Evolutionary conservation across 2,329 filamentous ascomycete genomes (phyloP).

Genomic region (Paraconiothyrium sp.): DNA sequence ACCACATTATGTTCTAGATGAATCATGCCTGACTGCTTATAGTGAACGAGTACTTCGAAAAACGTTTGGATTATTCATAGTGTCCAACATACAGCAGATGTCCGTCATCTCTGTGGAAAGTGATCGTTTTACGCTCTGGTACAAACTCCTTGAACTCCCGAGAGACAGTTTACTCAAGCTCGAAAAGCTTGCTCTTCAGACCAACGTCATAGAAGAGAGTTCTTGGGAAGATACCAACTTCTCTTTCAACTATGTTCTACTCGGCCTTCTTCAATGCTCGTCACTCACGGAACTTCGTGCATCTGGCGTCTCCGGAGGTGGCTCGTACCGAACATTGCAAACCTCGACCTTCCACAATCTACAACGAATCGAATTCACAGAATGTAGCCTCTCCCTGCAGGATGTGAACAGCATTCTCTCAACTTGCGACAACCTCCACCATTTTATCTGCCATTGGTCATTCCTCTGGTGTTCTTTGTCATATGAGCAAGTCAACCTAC

Average conservation of each 20-base stretch:
- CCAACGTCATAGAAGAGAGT: constrained; percentile 17
- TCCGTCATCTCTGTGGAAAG: constrained; percentile 36
- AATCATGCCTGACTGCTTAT: background rate
- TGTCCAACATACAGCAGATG: constrained; percentile 32
- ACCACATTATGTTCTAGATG: background rate
- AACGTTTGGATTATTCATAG: constrained; percentile 26
- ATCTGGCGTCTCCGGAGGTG: constrained; percentile 20
- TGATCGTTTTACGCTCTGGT: constrained; percentile 33
- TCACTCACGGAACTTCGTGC: constrained; percentile 26
- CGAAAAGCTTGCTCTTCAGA: constrained; percentile 27
- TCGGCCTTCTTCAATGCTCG: constrained; percentile 19
- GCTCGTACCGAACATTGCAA: background rate
- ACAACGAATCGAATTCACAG: constrained; percentile 31
- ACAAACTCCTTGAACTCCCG: constrained; percentile 17
- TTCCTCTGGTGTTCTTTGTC: constrained; percentile 7
- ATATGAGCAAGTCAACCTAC: background rate
- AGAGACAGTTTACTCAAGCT: constrained; percentile 26
- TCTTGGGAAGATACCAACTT: background rate
- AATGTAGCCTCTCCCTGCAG: constrained; percentile 25
- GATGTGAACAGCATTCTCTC: constrained; percentile 20
- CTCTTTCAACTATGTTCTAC: constrained; percentile 23
- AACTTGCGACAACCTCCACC: constrained; percentile 27
- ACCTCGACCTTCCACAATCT: constrained; percentile 19
- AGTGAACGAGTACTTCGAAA: constrained; percentile 27
- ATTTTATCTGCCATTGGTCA: constrained; percentile 36